A percentile compares a stretch with the other conserved stretches of the same genome.
Evolutionary conservation across 495 filamentous ascomycete genomes (phyloP).

Genomic region (Daldinia loculata): DNA sequence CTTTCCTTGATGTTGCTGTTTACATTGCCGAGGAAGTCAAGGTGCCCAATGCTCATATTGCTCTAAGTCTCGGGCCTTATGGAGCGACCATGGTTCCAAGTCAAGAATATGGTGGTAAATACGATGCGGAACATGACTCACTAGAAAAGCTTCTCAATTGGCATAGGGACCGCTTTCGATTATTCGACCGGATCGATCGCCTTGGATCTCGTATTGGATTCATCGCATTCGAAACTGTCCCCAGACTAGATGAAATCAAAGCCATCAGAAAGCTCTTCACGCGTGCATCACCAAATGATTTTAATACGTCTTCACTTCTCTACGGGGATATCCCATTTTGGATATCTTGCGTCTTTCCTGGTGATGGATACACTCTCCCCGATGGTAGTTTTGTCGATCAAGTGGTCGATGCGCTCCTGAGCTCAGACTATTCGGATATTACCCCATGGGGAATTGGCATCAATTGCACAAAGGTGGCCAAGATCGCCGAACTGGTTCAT

Average conservation of each 20-base stretch:
- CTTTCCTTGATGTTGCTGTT: constrained; percentile 47
- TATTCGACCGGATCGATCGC: constrained; percentile 51
- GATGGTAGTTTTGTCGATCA: constrained; percentile 57
- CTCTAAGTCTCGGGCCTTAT: constrained; percentile 69
- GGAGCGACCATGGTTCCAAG: constrained; percentile 70
- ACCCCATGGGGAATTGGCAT: constrained; percentile 70
- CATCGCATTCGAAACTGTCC: constrained; percentile 72
- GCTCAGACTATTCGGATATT: constrained; percentile 29
- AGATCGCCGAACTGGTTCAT: constrained; percentile 58
- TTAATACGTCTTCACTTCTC: constrained; percentile 1
- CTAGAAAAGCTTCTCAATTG: constrained; percentile 58
- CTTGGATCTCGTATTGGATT: constrained; percentile 54
- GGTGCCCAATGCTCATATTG: constrained; percentile 44
- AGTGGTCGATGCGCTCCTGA: constrained; percentile 56
- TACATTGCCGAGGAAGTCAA: constrained; percentile 50
- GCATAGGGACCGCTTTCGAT: constrained; percentile 62
- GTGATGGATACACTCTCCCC: constrained; percentile 53
- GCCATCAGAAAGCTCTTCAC: constrained; percentile 60
- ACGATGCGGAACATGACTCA: constrained; percentile 57
- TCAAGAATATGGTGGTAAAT: constrained; percentile 69
- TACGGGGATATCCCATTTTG: constrained; percentile 56
- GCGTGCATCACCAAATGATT: constrained; percentile 33
- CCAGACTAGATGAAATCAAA: constrained; percentile 64
- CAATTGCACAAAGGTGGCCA: constrained; percentile 70
- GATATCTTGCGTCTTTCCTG: constrained; percentile 70